Conservation (phyloP, 2,329 filamentous ascomycete genomes). For the Pseudocercospora vitis region DNA sequence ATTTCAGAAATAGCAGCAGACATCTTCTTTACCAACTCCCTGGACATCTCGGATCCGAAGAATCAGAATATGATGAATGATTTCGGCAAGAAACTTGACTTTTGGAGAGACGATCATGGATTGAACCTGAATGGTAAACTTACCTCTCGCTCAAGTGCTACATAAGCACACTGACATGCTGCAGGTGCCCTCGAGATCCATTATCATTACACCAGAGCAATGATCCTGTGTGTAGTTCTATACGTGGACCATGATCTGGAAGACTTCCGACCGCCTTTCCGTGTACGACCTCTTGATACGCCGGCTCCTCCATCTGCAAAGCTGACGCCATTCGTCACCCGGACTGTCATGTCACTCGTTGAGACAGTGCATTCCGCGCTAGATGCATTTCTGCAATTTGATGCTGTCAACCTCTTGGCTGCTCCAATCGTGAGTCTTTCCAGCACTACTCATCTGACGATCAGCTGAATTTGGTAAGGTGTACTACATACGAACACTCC, state of each 20-base stretch:
- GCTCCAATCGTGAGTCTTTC: constrained; percentile 7
- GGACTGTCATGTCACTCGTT: constrained; percentile 6
- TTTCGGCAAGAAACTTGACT: constrained; percentile 6
- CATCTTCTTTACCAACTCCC: constrained; percentile 5
- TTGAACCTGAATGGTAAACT: constrained; percentile 8
- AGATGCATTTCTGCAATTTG: constrained; percentile 12
- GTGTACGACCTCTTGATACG: constrained; percentile 8
- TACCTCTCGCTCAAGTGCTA: neutral
- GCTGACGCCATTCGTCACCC: constrained; percentile 12
- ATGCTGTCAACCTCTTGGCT: neutral
- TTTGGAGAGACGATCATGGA: constrained; percentile 8
- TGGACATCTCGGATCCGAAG: constrained; percentile 2
- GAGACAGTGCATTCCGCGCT: constrained; percentile 9
- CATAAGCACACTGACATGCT: neutral
- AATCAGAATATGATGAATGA: constrained; percentile 4
- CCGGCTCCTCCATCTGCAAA: neutral
- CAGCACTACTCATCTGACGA: neutral
- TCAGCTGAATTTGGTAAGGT: neutral
- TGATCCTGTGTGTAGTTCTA: constrained; percentile 10
- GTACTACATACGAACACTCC: constrained; percentile 13
- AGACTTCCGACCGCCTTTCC: constrained; percentile 14
- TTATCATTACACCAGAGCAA: constrained; percentile 10
- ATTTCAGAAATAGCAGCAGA: constrained; percentile 8
- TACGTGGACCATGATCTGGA: constrained; percentile 15
- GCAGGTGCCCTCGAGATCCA: constrained; percentile 10